Evolutionary conservation across 106 monocot species (phyloP), one percentile per base, ranked within the genome.

Genomic region (Apostasia ramifera): DNA sequence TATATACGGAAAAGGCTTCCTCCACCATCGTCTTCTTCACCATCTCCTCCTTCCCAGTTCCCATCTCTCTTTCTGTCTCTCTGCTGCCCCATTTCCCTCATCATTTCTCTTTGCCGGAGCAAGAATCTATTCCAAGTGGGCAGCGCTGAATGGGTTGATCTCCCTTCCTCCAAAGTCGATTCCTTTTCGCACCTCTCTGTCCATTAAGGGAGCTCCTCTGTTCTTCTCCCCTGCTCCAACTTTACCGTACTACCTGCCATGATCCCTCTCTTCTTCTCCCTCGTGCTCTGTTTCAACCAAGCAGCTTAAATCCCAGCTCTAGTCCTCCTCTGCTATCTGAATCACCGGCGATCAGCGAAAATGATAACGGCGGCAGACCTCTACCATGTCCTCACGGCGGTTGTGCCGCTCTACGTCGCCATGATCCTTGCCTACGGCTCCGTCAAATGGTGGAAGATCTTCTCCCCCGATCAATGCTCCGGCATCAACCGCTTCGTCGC

Each of bases 401-500:
- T 84, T 26, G 84, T 84, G 8, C 84, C 84, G 1, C 74, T 84
- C 47, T 84, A 84, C 59, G 84, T 84, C 45, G 84, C 84, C 8
- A 84, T 84, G 84, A 67, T 74, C 61, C 74, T 84, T 1, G 84
- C 84, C 8, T 84, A 84, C 66, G 84, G 66, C 39, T 84, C 84
- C 15, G 84, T 84, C 13, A 77, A 67, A 50, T 84, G 84, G 84
- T 84, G 84, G 84, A 48, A 59, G 41, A 84, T 84, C 55, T 84
- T 84, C 74, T 56, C 70, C 2, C 84, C 84, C 0, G 84, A 84
- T 40, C 84, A 84, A 63, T 84, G 84, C 80, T 77, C 80, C 43
- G 84, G 84, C 59, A 84, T 84, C 73, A 84, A 84, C 73, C 80
- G 84, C 52, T 84, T 84, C 71, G 84, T 84, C 6, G 84, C 88